Conservation (phyloP, 129 eudicot genomes). For the Flaveria linearis region DNA sequence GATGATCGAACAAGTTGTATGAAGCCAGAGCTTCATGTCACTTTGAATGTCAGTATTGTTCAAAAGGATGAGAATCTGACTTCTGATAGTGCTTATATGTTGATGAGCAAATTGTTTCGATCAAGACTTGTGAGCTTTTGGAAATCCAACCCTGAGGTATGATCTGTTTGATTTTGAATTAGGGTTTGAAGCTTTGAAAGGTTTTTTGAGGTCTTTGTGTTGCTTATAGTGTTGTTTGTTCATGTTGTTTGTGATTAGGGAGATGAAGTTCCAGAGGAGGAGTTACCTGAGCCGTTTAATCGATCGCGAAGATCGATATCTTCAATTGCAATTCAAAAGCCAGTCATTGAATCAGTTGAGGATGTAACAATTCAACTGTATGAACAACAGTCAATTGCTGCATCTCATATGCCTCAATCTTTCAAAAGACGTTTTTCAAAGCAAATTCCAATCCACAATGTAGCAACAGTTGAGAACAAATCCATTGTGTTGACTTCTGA, state of each 20-base stretch:
- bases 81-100: constrained; percentile 39
- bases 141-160: constrained; percentile 75
- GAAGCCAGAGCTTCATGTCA: constrained; percentile 62
- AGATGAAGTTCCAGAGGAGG: constrained; percentile 70
- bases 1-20: constrained; percentile 79
- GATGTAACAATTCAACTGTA: not conserved
- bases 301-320: constrained; percentile 18
- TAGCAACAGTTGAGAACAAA: constrained; percentile 5
- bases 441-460: not conserved
- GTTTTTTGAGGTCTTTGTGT: not conserved
- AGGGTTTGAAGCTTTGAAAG: not conserved
- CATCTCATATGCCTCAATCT: constrained; percentile 59
- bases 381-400: constrained; percentile 23
- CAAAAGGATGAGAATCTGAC: constrained; percentile 37
- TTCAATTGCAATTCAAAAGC: constrained; percentile 10
- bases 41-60: constrained; percentile 43
- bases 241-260: constrained; percentile 39
- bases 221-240: not conserved
- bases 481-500: not conserved
- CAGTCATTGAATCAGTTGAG: not conserved
- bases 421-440: constrained; percentile 58
- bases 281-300: constrained; percentile 62
- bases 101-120: constrained; percentile 62
- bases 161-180: not conserved
- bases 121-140: constrained; percentile 53